Percentiles rank a stretch among this genome's conserved stretches.
phyloP scores from a whole-genome alignment of 2,329 filamentous ascomycete genomes.

The Magnaporthiopsis incrustans region DNA sequence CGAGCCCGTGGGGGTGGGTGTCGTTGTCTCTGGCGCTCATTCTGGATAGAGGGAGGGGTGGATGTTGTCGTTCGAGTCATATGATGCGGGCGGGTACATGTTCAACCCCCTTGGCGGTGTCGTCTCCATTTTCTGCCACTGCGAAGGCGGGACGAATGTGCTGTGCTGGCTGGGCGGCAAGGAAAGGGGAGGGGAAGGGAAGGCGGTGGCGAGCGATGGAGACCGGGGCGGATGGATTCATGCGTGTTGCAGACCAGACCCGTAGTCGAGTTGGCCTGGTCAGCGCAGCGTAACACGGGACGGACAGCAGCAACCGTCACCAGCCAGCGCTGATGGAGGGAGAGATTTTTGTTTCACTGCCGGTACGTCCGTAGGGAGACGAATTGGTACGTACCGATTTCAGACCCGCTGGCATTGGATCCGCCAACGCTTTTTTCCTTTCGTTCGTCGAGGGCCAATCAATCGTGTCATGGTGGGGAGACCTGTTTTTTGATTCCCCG shows the following conservation, averaged over 20 bases:
- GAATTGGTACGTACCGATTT: neutral
- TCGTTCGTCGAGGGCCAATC: neutral
- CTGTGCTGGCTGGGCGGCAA: too few species aligned
- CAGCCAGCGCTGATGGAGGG: too few species aligned
- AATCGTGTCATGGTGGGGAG: neutral
- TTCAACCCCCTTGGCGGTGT: neutral
- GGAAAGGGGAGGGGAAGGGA: too few species aligned
- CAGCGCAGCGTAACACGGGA: neutral
- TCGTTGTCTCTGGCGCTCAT: too few species aligned
- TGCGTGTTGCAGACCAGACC: neutral
- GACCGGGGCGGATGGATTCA: neutral
- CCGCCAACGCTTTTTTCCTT: neutral
- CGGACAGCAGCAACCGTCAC: too few species aligned
- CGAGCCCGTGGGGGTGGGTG: too few species aligned
- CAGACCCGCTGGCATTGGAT: neutral
- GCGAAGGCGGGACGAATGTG: too few species aligned
- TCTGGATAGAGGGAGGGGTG: too few species aligned
- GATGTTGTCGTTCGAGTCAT: slow-evolving; percentile 1
- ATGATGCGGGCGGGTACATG: neutral
- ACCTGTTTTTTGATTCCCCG: too few species aligned
- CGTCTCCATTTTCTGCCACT: neutral
- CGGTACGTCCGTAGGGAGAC: neutral
- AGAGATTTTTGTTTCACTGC: neutral
- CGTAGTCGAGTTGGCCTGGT: neutral
- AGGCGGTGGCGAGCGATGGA: too few species aligned